Conservation (phyloP, 2,329 filamentous ascomycete genomes). For the Fusarium sororula region DNA sequence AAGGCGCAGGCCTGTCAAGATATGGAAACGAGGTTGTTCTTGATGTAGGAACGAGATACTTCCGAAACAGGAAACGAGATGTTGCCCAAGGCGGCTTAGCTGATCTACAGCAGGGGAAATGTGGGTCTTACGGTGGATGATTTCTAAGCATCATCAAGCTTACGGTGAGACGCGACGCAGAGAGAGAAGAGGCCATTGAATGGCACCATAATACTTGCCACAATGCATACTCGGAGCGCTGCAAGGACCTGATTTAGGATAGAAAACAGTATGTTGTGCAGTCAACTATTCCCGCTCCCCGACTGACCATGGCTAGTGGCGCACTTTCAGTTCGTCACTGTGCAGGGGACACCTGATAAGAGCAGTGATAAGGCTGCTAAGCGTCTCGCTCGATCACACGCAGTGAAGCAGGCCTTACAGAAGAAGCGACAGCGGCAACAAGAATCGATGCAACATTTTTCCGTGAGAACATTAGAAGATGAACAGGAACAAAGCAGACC, state of each 20-base stretch:
- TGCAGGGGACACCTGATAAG: not conserved
- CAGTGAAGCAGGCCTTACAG: slow-evolving; percentile 16
- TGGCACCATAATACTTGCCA: not conserved
- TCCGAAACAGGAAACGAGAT: slow-evolving; percentile 10
- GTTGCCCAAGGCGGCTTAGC: not conserved
- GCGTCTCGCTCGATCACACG: slow-evolving; percentile 33
- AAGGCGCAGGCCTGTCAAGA: not conserved
- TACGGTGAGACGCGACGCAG: not conserved
- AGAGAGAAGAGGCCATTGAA: no score
- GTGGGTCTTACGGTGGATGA: not conserved
- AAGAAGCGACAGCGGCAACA: slow-evolving; percentile 25
- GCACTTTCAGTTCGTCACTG: slow-evolving; percentile 31
- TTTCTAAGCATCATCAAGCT: slow-evolving; percentile 9
- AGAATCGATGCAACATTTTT: slow-evolving; percentile 16
- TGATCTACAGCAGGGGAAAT: no score
- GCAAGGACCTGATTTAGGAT: no score
- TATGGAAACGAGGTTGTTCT: not conserved
- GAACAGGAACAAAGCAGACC: accelerated
- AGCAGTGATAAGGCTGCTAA: not conserved
- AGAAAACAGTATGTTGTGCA: not conserved
- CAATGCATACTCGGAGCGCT: not conserved
- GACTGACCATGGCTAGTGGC: slow-evolving; percentile 1
- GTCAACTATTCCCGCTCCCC: accelerated
- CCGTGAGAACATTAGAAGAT: not conserved
- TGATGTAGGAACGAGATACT: not conserved